These are phyloP conservation scores for Thymus quinquecostatus DNA, from an alignment of 257 asterid genomes.

Conservation along the genomic window DNA sequence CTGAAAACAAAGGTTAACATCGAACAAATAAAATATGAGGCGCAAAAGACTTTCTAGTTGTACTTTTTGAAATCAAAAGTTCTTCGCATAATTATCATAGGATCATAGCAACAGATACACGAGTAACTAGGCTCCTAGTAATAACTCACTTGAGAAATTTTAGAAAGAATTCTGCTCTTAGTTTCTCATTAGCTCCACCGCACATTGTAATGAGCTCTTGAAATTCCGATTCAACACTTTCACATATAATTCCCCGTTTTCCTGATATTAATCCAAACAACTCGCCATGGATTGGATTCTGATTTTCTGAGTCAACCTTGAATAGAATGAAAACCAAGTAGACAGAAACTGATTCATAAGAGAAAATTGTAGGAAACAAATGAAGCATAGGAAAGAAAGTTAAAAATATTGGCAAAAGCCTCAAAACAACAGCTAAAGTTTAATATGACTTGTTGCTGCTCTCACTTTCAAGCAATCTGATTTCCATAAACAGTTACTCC, in stretches of 20 bases:
- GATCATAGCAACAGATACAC: not conserved
- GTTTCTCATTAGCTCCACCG: slow-evolving; percentile 88
- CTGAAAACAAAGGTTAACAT: slow-evolving; percentile 11
- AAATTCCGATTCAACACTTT: slow-evolving; percentile 74
- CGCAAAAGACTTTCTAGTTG: slow-evolving; percentile 4
- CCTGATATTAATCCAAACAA: slow-evolving; percentile 49
- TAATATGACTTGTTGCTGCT: not conserved
- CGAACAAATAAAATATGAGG: not conserved
- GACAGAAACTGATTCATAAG: not conserved
- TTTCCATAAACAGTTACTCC: not conserved
- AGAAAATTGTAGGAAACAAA: slow-evolving; percentile 4
- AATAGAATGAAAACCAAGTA: slow-evolving; percentile 23
- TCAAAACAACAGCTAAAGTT: slow-evolving; percentile 8
- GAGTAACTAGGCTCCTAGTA: slow-evolving; percentile 7
- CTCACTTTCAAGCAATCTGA: not conserved
- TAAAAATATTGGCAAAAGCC: not conserved
- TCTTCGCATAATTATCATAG: slow-evolving; percentile 1
- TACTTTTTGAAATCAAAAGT: slow-evolving; percentile 2
- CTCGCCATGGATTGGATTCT: slow-evolving; percentile 63
- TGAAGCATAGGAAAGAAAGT: slow-evolving; percentile 20
- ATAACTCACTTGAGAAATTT: slow-evolving; percentile 72
- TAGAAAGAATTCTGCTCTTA: slow-evolving; percentile 68
- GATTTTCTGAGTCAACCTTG: slow-evolving; percentile 74
- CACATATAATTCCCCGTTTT: slow-evolving; percentile 79
- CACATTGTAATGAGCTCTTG: slow-evolving; percentile 82